Base-by-base conservation (phyloP, 2,329 filamentous ascomycete genomes). In the Grosmannia penicillata region DNA sequence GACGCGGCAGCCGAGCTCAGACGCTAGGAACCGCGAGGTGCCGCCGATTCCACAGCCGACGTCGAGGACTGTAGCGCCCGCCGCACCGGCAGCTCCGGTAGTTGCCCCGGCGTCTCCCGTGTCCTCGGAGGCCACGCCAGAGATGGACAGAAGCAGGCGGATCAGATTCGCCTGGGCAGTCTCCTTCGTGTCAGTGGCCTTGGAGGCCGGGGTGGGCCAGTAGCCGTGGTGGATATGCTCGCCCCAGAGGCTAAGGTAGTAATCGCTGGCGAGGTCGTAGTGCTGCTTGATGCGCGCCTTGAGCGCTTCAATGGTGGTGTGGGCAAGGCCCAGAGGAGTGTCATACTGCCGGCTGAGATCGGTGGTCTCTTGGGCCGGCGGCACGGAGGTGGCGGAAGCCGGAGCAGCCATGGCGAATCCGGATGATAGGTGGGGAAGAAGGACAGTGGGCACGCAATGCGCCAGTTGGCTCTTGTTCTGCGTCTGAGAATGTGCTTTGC, bases 191-290 rank as follows among this genome's bases (percentile, higher is more conserved):
- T 73, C 68, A 15, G 48, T 56, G 0, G 62, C 55, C 40, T 61
- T 60, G 40, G 59, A 60, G 40, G 58, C 58, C 35, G 51, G 49
- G 3, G 61, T 60, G 19, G 66, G 61, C 59, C 72, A 77, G 51
- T 75, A 74, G 38, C 72, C 72, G 45, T 77, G 72, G 49, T 76
- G 72, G 49, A 76, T 75, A 48, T 76, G 72, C 49, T 75, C 70
- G 38, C 72, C 72, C 72, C 72, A 76, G 17, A 76, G 58, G 25
- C 63, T 71, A 44, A 75, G 62, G 47, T 77, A 76, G 51, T 76
- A 75, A 48, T 75, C 70, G 37, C 68, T 73, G 21, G 70, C 67
- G 14, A 75, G 60, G 44, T 75, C 70, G 46, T 77, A 76, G 49
- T 76, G 72, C 43, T 64, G 60, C 56, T 70, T 71, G 51, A 74